phyloP scores from a whole-genome alignment of 2,329 filamentous ascomycete species.

The Sporothrix phasma region DNA sequence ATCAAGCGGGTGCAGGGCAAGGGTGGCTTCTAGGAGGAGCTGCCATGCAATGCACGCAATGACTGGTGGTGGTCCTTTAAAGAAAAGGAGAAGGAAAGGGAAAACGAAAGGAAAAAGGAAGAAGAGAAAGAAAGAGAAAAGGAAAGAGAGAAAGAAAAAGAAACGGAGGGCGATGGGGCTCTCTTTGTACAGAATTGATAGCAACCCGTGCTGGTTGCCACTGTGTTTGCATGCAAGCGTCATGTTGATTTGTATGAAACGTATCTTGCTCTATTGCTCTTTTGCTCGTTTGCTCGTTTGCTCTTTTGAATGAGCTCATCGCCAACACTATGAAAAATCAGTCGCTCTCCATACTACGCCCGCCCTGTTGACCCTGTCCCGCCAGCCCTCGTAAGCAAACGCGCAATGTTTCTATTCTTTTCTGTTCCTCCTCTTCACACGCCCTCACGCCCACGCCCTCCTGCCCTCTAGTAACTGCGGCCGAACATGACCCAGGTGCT shows the following conservation, averaged over 20 bases:
- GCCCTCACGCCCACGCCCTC: too few relatives aligned
- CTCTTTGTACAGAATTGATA: too few relatives aligned
- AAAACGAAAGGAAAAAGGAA: too few relatives aligned
- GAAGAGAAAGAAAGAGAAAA: not conserved
- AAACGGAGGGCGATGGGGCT: not conserved
- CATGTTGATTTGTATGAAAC: not conserved
- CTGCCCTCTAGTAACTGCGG: conserved; percentile 53
- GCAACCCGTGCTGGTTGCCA: too few relatives aligned
- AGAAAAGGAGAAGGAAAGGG: not conserved
- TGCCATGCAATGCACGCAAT: not conserved
- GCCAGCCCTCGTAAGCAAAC: not conserved
- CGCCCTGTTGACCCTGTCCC: not conserved
- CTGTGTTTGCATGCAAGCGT: not conserved
- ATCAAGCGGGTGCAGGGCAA: conserved; percentile 47
- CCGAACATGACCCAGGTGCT: conserved; percentile 93
- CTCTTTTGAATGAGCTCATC: not conserved
- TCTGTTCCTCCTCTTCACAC: not conserved
- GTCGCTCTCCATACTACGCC: not conserved
- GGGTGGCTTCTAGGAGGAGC: conserved; percentile 38
- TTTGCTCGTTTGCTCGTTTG: too few relatives aligned
- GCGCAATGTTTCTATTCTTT: too few relatives aligned
- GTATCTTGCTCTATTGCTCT: not conserved
- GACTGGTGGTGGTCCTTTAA: not conserved
- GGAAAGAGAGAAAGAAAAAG: not conserved
- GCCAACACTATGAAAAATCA: not conserved